Percentiles rank a stretch among this genome's conserved stretches.
Evolutionary conservation across 225 moss, liverwort and hornwort species (phyloP).

Genomic region (Lunularia cruciata): DNA sequence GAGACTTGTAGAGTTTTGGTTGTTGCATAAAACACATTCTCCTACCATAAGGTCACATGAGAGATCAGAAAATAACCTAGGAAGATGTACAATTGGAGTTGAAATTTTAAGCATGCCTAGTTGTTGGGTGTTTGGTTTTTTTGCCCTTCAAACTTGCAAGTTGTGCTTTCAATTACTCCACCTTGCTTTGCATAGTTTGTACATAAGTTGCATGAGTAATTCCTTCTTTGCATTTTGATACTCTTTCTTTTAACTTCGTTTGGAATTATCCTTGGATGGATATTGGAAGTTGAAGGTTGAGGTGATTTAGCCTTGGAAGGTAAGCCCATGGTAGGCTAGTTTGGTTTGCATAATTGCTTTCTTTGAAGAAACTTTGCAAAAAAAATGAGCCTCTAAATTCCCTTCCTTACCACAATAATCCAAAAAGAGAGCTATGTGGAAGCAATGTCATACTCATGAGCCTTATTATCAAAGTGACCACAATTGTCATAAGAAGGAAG

Average conservation of each 20-base stretch:
- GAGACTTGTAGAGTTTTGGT: too few species aligned
- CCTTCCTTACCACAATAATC: background rate
- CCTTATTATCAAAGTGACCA: background rate
- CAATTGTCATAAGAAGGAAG: too few species aligned
- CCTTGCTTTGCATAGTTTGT: too few species aligned
- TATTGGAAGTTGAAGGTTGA: background rate
- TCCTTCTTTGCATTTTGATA: background rate
- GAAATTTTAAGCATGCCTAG: too few species aligned
- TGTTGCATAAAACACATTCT: background rate
- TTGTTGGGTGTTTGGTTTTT: too few species aligned
- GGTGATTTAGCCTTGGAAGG: background rate
- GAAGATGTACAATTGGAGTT: too few species aligned
- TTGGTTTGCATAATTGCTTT: too few species aligned
- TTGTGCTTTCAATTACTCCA: background rate
- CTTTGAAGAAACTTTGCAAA: background rate
- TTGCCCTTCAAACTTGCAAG: conserved; percentile 7
- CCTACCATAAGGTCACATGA: background rate
- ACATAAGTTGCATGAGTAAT: background rate
- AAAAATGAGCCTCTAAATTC: background rate
- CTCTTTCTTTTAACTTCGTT: background rate
- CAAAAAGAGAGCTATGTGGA: background rate
- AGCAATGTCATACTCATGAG: background rate
- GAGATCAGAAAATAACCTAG: background rate
- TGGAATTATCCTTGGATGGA: background rate
- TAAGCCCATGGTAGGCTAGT: background rate